phyloP scores from a whole-genome alignment of 1,284 basidiomycete species.

The Peniophora sp. region DNA sequence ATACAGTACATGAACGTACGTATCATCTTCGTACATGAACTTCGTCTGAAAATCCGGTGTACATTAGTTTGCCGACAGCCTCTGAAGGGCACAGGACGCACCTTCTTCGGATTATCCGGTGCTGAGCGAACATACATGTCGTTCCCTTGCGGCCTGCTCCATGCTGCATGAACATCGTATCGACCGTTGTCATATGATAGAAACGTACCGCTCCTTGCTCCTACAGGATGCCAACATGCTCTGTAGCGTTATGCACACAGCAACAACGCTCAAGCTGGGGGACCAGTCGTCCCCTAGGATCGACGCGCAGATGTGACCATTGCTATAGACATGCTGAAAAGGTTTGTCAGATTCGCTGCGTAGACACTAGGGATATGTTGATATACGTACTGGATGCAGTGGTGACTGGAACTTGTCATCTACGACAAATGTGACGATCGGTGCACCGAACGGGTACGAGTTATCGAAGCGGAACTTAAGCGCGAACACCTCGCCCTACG shows the following conservation, averaged over 20 bases:
- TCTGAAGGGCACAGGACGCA: slow-evolving; percentile 23
- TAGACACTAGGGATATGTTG: neutral
- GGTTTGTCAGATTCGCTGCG: no score
- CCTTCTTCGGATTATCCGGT: slow-evolving; percentile 87
- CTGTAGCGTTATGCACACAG: slow-evolving; percentile 76
- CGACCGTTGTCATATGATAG: neutral
- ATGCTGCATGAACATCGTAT: slow-evolving; percentile 1
- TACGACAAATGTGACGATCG: slow-evolving; percentile 76
- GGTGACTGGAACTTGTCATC: slow-evolving; percentile 54
- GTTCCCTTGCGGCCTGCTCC: slow-evolving; percentile 62
- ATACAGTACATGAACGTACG: slow-evolving; percentile 9
- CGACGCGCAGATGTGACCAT: slow-evolving; percentile 83
- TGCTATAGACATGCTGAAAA: slow-evolving; percentile 72
- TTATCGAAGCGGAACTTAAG: slow-evolving; percentile 72
- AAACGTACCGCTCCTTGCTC: slow-evolving; percentile 64
- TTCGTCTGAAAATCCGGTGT: slow-evolving; percentile 38
- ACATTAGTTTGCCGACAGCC: slow-evolving; percentile 10
- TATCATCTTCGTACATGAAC: slow-evolving; percentile 69
- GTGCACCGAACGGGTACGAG: slow-evolving; percentile 73
- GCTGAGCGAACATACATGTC: slow-evolving; percentile 71
- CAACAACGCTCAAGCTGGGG: slow-evolving; percentile 70
- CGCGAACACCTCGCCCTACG: slow-evolving; percentile 65
- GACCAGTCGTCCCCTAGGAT: slow-evolving; percentile 84
- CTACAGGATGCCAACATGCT: slow-evolving; percentile 86
- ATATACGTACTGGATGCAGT: slow-evolving; percentile 58